Conservation (phyloP, 176 grass and related monocot species). For the Thinopyrum elongatum region DNA sequence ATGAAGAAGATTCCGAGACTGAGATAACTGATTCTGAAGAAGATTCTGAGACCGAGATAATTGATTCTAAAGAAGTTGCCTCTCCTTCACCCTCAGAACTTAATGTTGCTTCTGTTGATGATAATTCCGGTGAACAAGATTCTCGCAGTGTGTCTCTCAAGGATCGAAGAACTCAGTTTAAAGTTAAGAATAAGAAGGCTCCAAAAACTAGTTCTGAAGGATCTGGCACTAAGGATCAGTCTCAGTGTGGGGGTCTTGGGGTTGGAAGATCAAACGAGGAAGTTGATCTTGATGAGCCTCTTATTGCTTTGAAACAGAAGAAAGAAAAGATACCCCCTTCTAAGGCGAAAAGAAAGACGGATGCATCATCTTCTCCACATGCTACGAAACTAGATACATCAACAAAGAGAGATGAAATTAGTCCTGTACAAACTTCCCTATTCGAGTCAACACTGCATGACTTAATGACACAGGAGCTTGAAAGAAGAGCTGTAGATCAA, state of each 20-base stretch:
- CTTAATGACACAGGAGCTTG: neutral
- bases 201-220: slow-evolving; percentile 25
- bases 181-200: slow-evolving; percentile 35
- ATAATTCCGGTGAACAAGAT: slow-evolving; percentile 8
- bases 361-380: neutral
- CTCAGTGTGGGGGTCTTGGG: neutral
- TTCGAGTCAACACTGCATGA: neutral
- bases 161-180: slow-evolving; percentile 50
- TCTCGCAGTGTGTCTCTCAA: slow-evolving; percentile 37
- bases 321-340: slow-evolving; percentile 15
- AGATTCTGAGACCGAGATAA: slow-evolving; percentile 20
- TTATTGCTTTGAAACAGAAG: slow-evolving; percentile 57
- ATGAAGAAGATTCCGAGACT: neutral
- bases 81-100: slow-evolving; percentile 22
- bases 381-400: neutral
- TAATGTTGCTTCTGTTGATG: slow-evolving; percentile 7
- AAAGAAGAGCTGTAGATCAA: neutral
- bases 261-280: slow-evolving; percentile 30
- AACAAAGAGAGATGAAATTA: neutral
- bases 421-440: slow-evolving; percentile 6
- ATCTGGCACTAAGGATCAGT: slow-evolving; percentile 7
- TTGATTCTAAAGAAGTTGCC: slow-evolving; percentile 38
- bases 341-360: slow-evolving; percentile 30
- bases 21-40: slow-evolving; percentile 23
- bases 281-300: slow-evolving; percentile 50